Base-by-base conservation (phyloP, 2,329 filamentous ascomycete species). In the Chalaropsis ovoidea region DNA sequence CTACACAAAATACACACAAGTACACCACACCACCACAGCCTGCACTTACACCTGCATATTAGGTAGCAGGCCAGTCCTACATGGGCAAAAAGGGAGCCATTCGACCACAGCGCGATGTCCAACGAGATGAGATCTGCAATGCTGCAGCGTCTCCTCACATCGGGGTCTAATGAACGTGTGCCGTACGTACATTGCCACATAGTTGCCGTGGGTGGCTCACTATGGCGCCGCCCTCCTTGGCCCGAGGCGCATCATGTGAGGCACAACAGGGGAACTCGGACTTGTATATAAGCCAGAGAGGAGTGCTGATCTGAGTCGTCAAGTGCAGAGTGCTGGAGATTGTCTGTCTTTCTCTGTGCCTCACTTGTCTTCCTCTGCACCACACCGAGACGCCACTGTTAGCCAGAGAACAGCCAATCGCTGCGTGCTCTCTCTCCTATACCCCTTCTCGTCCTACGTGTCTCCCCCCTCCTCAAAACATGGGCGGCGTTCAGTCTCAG, bases 401-500 rank as follows among this genome's bases (percentile, higher is more conserved):
- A 10, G 8, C 31, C 15, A 17, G 5, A n/a, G 31, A 31, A 58
- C 54, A 39, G 15, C 15, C 17, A 39, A n/a, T 58, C 54, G 39
- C 10, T 11, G 24, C 27, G 10, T 22, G 1, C 3, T 39, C 15
- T 39, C 7, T 11, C 31, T 10, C 17, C 10, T 56, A 5, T 58
- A 15, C 8, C 35, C 8, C 35, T 10, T 7, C 8, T 39, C 8
- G 35, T 1, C 35, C 35, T 39, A 5, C 35, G 10, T 7, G 11
- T 52, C 22, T 62, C 43, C 39, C 2, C 17, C 24, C 31, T 3
- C 15, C 27, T 17, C 22, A 3, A 56, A 63, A 6, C 22, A 67
- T 67, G 65, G 65, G 65, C 8, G 62, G 61, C 39, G 58, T 45
- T 42, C 63, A 61, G 70, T 68, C 43, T 67, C 63, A 45, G 35